Evolutionary conservation across 2,329 filamentous ascomycete species (phyloP), one percentile per base, ranked within the genome.

Genomic region (Blastomyces parvus): DNA sequence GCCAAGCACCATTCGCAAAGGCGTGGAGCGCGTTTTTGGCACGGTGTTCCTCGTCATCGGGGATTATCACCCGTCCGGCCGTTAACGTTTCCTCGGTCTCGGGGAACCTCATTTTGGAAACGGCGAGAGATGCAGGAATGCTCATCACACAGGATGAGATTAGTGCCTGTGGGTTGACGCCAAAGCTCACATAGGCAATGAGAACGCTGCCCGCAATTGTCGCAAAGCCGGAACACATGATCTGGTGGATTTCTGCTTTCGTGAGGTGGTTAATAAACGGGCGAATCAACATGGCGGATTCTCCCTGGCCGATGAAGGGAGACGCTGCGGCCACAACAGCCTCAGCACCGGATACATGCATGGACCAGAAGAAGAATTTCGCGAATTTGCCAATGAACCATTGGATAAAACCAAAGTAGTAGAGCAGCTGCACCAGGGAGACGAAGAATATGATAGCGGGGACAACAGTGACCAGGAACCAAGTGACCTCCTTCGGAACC

Each of bases 381-480:
- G 92, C 91, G 70, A 94, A 90, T 77, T 96, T 96, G 69, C 82
- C 81, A 71, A 96, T 85, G 77, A 92, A 90, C 91, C 92, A 96
- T 77, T 96, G 91, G 61, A 96, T 79, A 66, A 91, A 81, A 2
- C 88, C 89, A 69, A 86, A 82, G 80, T 92, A 88, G 80, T 90
- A 95, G 53, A 95, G 77, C 17, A 96, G 84, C 76, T 95, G 89
- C 33, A 96, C 90, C n/a, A 96, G 81, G 1, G 91, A 86, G 64
- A 96, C 89, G 84, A 97, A 96, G 85, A 96, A 97, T 79, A 96
- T 90, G 77, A 97, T 95, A 70, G 92, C 87, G 0, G 92, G 91
- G n/a, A 95, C 82, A 66, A 96, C 91, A 59, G 82, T 80, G 59
- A 88, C 82, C 66, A 96, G 81, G 83, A 96, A 96, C 83, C 83